phyloP scores from a whole-genome alignment of 495 filamentous ascomycete species.

The Xylaria castorea region DNA sequence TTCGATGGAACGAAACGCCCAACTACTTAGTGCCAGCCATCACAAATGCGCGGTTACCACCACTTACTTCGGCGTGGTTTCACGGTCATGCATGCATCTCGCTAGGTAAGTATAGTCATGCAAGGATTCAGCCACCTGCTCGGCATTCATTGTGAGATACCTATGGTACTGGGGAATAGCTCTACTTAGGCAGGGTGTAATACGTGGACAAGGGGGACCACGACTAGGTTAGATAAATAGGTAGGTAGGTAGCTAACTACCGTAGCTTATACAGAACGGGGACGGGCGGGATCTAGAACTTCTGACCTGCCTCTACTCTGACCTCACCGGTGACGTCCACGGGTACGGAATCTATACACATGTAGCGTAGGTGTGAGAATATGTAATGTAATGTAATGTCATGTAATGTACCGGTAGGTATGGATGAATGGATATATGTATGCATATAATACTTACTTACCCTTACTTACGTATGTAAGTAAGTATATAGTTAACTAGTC shows the following conservation, averaged over 20 bases:
- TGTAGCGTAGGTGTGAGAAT: background rate
- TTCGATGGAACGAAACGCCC: background rate
- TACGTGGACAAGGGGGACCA: no score
- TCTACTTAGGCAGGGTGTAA: no score
- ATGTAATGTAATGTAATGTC: no score
- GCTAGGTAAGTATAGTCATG: background rate
- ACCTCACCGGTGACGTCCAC: background rate
- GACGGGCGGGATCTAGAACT: background rate
- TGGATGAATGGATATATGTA: background rate
- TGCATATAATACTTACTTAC: background rate
- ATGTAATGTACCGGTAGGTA: background rate
- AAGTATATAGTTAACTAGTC: no score
- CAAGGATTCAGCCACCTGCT: constrained; percentile 14
- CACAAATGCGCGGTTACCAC: background rate
- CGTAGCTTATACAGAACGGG: background rate
- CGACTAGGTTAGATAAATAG: no score
- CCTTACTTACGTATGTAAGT: background rate
- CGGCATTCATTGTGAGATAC: constrained; percentile 6
- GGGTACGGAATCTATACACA: background rate
- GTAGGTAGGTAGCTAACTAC: no score
- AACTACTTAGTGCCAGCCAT: background rate
- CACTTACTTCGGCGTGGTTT: background rate
- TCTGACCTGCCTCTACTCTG: background rate
- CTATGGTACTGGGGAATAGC: background rate
- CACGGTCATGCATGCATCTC: background rate